Base-by-base conservation (phyloP, 163 green algal genomes). In the Chlorella variabilis region DNA sequence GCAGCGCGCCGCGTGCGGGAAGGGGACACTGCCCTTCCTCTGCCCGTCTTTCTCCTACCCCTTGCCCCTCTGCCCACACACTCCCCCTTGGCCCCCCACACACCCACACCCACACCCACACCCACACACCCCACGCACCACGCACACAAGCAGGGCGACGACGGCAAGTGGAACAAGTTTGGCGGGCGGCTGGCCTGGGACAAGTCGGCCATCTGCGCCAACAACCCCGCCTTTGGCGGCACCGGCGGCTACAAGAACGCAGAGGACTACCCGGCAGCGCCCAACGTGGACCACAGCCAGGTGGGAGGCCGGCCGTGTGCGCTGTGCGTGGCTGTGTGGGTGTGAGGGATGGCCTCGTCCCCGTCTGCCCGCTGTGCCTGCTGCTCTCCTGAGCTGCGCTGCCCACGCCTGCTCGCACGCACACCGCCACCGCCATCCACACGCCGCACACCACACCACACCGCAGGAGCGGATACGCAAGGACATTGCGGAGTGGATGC, bases 141-240 rank as follows among this genome's bases (percentile, higher is more conserved):
- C 54, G 18, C 18, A 17, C 9, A 21, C 61, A 7, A 15, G 58
- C 90, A 96, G 92, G 88, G 91, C 58, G 83, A 88, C 27, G 88
- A 94, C 75, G 94, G 95, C 80, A 95, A 96, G 88, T 98, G 95
- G 95, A 94, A 95, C 83, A 90, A 92, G 88, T 98, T 97, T 91
- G 95, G 94, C n/a, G 95, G 95, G 33, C 89, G 95, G 41, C 89
- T 98, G 71, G 86, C 94, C 3, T 99, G 97, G 97, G 97, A 98
- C 88, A 81, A 89, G 42, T 92, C 83, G 59, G 91, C 90, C 59
- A 96, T 99, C 83, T 96, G 90, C 85, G 90, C 82, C 73, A 97
- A 98, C 92, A 98, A 98, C 89, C 89, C 92, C 0, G 86, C 87
- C 0, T 98, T 94, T 89, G 93, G 92, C 25, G 97, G 93, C 36